Base-by-base conservation (phyloP, 2,329 filamentous ascomycete species). In the Alternaria triticina region DNA sequence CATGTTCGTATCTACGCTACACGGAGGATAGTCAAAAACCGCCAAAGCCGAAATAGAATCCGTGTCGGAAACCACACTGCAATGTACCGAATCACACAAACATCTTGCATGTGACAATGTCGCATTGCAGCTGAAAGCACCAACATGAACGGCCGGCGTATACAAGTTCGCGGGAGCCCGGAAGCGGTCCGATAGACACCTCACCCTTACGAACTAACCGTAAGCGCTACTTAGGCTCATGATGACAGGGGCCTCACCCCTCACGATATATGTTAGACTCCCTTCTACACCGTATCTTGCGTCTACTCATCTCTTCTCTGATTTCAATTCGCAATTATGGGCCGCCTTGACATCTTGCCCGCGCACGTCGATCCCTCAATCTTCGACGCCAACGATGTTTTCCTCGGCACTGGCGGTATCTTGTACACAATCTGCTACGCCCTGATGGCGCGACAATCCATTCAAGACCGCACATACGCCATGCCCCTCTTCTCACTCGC, bases 1-100 rank as follows among this genome's bases (percentile, higher is more conserved):
- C 71, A 85, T 98, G 69, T 99, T 99, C 82, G 94, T 99, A 66
- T 97, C 94, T 65, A 99, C 96, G 17, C 85, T 99, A 65, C 96
- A 99, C 80, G 96, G 96, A 61, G 96, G 96, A 64, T 98, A 73
- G 47, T 12, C 5, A 40, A 15, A 1, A 15, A 52, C 2, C 2
- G 17, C 15, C 13, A 40, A 13, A 13, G 13, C 3, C 13, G 7
- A 22, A 36, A 33, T 40, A 1, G n/a, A 3, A 22, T 15, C 20
- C 3, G 30, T 23, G 11, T 40, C 1, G 4, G 20, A 23, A 12
- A 17, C 2, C 15, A 45, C 43, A 23, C 36, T 40, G 36, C 5
- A 1, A 11, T 40, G 2, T 40, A 17, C 36, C 36, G 1, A 40
- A 3, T 40, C 36, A 40, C 36, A 6, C 36, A 40, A 17, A 5